These are phyloP conservation scores for Termitomyces sp. DNA, from an alignment of 768 basidiomycete genomes.

Conservation along the genomic window DNA sequence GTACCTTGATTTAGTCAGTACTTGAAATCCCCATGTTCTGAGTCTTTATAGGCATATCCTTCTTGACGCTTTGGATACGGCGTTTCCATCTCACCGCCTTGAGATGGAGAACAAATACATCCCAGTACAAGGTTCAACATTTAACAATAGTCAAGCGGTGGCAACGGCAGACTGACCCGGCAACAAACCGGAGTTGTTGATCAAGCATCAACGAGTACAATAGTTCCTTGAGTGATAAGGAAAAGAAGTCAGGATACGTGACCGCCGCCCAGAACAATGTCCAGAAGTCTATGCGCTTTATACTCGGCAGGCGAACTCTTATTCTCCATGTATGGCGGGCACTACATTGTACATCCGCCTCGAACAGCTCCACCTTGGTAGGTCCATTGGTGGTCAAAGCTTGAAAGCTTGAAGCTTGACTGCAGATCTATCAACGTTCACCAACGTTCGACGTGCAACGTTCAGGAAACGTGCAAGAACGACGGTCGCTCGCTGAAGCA, in stretches of 20 bases:
- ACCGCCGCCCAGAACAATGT: not conserved
- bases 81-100: constrained; percentile 2
- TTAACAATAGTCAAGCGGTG: constrained; percentile 5
- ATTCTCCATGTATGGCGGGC: not conserved
- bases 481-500: not conserved
- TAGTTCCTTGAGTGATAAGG: not conserved
- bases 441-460: too few relatives aligned
- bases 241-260: not conserved
- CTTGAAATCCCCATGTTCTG: not conserved
- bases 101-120: constrained; percentile 4
- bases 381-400: not conserved
- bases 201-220: not conserved
- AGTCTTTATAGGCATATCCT: constrained; percentile 3
- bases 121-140: constrained; percentile 5
- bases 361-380: not conserved
- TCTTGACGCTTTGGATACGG: not conserved
- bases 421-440: not conserved
- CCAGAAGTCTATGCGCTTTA: not conserved
- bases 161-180: not conserved
- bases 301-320: not conserved
- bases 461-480: too few relatives aligned
- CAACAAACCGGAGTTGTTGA: too few relatives aligned
- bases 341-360: not conserved
- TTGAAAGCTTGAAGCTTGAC: not conserved
- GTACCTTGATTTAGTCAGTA: not conserved